phyloP scores from a whole-genome alignment of 1,284 basidiomycete species.

The Thelephora terrestris region DNA sequence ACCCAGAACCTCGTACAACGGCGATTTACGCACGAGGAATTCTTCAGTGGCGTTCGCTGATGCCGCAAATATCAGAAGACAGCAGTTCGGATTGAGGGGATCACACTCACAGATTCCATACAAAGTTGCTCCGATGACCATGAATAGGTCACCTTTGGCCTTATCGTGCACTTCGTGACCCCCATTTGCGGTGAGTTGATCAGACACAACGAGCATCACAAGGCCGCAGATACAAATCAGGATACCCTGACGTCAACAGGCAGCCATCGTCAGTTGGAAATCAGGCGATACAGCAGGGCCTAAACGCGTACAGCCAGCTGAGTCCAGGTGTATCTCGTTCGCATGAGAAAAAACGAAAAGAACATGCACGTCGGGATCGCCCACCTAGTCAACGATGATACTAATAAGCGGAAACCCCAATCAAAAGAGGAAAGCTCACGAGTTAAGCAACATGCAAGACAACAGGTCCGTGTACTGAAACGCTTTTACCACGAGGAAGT shows the following conservation, averaged over 20 bases:
- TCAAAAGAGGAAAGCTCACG: constrained; percentile 34
- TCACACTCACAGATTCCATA: constrained; percentile 62
- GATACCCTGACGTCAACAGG: constrained; percentile 41
- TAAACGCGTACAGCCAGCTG: constrained; percentile 51
- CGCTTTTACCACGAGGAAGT: constrained; percentile 78
- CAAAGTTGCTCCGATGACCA: constrained; percentile 75
- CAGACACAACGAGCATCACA: constrained; percentile 66
- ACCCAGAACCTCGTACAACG: constrained; percentile 79
- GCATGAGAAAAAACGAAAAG: constrained; percentile 75
- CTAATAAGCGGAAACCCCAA: neutral
- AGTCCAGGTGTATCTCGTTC: constrained; percentile 71
- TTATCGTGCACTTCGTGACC: constrained; percentile 52
- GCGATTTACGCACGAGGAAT: constrained; percentile 69
- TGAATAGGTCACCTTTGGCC: constrained; percentile 75
- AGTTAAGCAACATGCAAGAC: constrained; percentile 81
- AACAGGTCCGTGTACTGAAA: constrained; percentile 80
- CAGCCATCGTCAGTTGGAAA: no score
- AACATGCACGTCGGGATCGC: constrained; percentile 82
- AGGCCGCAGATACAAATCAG: constrained; percentile 66
- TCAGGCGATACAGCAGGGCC: neutral
- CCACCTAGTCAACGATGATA: constrained; percentile 38
- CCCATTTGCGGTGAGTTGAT: constrained; percentile 59
- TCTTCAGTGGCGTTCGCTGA: constrained; percentile 83
- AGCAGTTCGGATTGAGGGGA: neutral
- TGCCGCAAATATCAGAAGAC: neutral